Base-by-base conservation (phyloP, 371 early-diverging fungal genomes). In the Mucor irregularis region DNA sequence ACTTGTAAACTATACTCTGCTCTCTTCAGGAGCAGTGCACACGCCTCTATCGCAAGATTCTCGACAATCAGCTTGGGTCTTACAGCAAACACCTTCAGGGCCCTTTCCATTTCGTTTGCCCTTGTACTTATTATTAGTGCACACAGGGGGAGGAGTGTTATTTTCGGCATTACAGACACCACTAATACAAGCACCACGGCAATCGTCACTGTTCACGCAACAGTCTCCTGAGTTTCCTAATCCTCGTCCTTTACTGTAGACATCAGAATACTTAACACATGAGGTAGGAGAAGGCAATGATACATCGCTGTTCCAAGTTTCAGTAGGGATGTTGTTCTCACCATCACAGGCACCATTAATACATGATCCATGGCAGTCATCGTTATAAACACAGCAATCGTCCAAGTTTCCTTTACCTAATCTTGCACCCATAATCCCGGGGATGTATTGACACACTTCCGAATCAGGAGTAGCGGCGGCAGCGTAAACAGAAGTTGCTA, bases 321-420 rank as follows among this genome's bases (percentile, higher is more conserved):
- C n/a, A n/a, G 21, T 17, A 1, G 39, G 37, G 8, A 19, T 9
- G 6, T 39, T 39, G 10, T 39, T 39, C 16, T 51, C 46, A 3
- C 19, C 21, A 39, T 51, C 47, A 16, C 57, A 51, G n/a, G 30
- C 30, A 30, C 58, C 62, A 21, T 57, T 57, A 45, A 58, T 34
- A 34, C 62, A 62, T 16, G 46, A 31, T 31, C 58, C 52, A 19
- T 62, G 22, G 9, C 58, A 58, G 34, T 58, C 58, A 21, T 43
- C 28, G 35, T 45, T 42, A 9, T 28, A 26, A 3, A 26, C 26
- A 4, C 58, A 39, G 11, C 39, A 39, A 19, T 39, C 39, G 21
- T 39, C 19, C 17, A 39, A 19, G 21, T 39, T 39, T n/a, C 62
- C 62, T 30, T 48, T 51, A 8, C 62, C 58, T 19, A 21, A 22